These are phyloP conservation scores for Pythium apleroticum DNA, from an alignment of 352 stramenopile genomes.

Conservation along the genomic window DNA sequence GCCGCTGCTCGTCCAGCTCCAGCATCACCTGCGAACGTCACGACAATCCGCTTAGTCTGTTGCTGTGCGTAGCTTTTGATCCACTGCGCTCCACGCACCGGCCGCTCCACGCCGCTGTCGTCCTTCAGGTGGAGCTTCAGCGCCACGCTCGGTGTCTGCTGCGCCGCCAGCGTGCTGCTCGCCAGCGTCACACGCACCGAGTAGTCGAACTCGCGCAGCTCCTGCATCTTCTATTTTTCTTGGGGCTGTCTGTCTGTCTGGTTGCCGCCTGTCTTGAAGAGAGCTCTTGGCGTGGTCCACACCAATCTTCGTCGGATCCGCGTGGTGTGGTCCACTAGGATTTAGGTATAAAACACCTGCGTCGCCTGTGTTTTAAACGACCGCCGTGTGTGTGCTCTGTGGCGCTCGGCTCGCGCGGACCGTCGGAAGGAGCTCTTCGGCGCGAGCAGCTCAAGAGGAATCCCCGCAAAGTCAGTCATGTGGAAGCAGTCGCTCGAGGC, in stretches of 20 bases:
- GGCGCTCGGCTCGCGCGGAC: constrained; percentile 13
- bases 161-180: constrained; percentile 55
- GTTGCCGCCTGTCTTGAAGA: too few relatives aligned
- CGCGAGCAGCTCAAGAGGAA: constrained; percentile 20
- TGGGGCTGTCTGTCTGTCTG: too few relatives aligned
- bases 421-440: constrained; percentile 20
- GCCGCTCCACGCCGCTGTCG: constrained; percentile 15
- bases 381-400: not conserved
- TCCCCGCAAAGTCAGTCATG: constrained; percentile 32
- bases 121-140: constrained; percentile 55
- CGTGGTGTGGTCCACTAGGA: not conserved
- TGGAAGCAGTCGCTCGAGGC: constrained; percentile 63
- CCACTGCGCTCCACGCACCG: constrained; percentile 34
- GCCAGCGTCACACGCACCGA: constrained; percentile 67
- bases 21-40: constrained; percentile 22
- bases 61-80: not conserved
- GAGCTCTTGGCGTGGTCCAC: constrained; percentile 19
- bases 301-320: not conserved
- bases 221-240: constrained; percentile 12
- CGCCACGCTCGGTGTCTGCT: constrained; percentile 36
- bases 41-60: too few relatives aligned
- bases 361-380: constrained; percentile 23
- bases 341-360: too few relatives aligned
- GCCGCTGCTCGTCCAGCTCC: constrained; percentile 23
- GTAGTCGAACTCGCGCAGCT: constrained; percentile 70